Evolutionary conservation across 495 filamentous ascomycete genomes (phyloP).

Genomic region (Penicillium dipodomyicola): DNA sequence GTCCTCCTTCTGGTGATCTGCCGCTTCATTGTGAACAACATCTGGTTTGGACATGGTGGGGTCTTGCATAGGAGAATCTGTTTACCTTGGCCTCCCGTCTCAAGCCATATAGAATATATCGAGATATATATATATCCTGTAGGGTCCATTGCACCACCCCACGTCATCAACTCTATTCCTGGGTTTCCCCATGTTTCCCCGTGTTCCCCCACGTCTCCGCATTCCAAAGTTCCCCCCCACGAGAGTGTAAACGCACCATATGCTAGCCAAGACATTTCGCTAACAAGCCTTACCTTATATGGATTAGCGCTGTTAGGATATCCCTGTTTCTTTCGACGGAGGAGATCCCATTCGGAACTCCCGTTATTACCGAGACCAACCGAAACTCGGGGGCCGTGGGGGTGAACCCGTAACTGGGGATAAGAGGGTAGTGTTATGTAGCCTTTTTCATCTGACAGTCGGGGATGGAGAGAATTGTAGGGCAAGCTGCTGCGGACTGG

Average conservation of each 20-base stretch:
- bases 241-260: background rate
- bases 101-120: background rate
- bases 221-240: conserved; percentile 1
- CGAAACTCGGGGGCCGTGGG: conserved; percentile 11
- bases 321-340: background rate
- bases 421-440: background rate
- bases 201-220: conserved; percentile 14
- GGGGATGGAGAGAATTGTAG: background rate
- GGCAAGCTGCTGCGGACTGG: background rate
- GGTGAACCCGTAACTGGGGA: background rate
- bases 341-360: background rate
- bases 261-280: background rate
- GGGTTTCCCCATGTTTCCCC: background rate
- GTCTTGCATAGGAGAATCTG: background rate
- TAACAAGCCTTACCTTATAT: background rate
- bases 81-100: no score
- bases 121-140: background rate
- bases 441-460: background rate
- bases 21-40: conserved; percentile 19
- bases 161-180: background rate
- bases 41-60: conserved; percentile 22
- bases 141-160: background rate
- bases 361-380: conserved; percentile 8
- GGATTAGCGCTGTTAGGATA: background rate
- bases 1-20: conserved; percentile 5